Base-by-base conservation (phyloP, 2,329 filamentous ascomycete genomes). In the Tolypocladium tundrense region DNA sequence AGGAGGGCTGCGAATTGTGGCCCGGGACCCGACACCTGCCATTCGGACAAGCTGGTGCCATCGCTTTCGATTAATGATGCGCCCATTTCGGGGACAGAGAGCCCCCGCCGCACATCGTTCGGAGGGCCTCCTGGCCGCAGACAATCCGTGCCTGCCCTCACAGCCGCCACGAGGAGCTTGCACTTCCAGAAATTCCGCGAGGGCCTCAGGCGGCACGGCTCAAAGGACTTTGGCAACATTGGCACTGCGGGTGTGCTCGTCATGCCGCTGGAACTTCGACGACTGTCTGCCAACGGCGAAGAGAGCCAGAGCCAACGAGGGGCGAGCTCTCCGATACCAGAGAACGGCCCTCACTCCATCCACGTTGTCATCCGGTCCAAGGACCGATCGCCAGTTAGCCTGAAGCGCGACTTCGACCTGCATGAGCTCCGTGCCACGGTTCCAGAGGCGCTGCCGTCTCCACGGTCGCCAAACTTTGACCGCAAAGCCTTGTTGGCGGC, bases 401-500 rank as follows among this genome's bases (percentile, higher is more conserved):
- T 85, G 21, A 73, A 76, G 61, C 74, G 80, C 37, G 75, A 73
- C 21, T 80, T 85, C 59, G 73, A 83, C 59, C 67, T 83, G 16
- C 70, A 76, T 33, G 70, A 76, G 60, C 67, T 84, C 11, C 72
- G 76, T 52, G 70, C 74, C 10, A 78, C 76, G 1, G 69, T 81
- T n/a, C 74, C 75, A 2, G 69, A 74, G 3, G 68, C 69, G 10
- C 59, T 64, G 9, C 62, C 63, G 2, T 48, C 60, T 11, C 63
- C 63, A 21, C 57, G 56, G n/a, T 56, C 61, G 1, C 60, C 59
- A 13, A 59, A 59, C 53, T 65, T 63, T 53, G 57, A 63, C 54
- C 60, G 57, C n/a, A 45, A 53, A 11, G 48, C 60, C 8, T 39
- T 64, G 13, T 56, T 64, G n/a, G 61, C 60, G 1, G 58, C 56